phyloP scores from a whole-genome alignment of 2,329 filamentous ascomycete species.

The Phaeosphaeria sp. region DNA sequence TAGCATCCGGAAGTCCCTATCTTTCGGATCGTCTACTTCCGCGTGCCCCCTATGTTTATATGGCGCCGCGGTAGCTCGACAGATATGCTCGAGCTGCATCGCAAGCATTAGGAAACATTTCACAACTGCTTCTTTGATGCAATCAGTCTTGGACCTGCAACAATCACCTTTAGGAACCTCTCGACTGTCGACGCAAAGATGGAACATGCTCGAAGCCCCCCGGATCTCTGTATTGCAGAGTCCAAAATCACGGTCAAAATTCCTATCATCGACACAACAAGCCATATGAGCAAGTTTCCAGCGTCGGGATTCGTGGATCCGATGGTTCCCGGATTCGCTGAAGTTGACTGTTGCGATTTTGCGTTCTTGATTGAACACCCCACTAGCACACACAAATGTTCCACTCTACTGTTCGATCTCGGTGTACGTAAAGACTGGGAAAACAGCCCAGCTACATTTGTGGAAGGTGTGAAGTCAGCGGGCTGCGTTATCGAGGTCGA shows the following conservation, averaged over 20 bases:
- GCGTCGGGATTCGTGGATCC: background rate
- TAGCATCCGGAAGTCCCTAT: no score
- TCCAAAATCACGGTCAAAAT: background rate
- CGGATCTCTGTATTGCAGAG: background rate
- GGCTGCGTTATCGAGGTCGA: background rate
- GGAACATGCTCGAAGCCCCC: background rate
- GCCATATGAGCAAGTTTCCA: no score
- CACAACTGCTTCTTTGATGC: no score
- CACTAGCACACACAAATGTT: background rate
- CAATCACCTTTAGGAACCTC: no score
- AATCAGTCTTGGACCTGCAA: no score
- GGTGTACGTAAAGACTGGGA: conserved; percentile 3
- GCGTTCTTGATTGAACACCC: background rate
- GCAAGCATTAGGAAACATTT: no score
- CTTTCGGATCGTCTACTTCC: no score
- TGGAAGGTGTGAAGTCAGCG: background rate
- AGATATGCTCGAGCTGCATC: no score
- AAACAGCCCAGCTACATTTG: background rate
- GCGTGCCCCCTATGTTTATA: no score
- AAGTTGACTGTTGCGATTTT: background rate
- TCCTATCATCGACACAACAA: background rate
- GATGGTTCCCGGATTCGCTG: background rate
- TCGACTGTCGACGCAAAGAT: background rate
- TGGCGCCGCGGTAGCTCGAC: no score
- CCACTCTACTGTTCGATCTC: background rate